Evolutionary conservation across 805 yeast genomes (phyloP).

Genomic region (Suhomyces canberraensis): DNA sequence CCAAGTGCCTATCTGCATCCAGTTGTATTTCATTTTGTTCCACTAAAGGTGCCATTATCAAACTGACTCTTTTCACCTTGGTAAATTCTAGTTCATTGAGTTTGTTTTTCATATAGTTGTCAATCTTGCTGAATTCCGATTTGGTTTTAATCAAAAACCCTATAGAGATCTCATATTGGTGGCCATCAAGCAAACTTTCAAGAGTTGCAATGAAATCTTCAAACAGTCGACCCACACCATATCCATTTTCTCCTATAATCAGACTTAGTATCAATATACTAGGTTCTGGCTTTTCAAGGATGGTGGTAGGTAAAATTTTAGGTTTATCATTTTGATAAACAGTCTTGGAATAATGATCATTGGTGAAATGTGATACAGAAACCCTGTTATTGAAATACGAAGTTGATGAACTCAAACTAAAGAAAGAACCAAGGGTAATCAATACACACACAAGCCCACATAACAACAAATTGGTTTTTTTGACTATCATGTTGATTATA

Average conservation of each 20-base stretch:
- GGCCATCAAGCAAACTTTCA: constrained; percentile 12
- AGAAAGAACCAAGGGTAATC: background rate
- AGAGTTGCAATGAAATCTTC: constrained; percentile 31
- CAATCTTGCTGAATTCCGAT: constrained; percentile 21
- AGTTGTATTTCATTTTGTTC: constrained; percentile 19
- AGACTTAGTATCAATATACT: constrained; percentile 2
- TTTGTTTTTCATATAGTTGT: constrained; percentile 15
- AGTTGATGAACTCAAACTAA: no score
- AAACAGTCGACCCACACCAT: constrained; percentile 33
- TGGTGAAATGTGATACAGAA: constrained; percentile 1
- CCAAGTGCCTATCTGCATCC: constrained; percentile 23
- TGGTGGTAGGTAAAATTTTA: background rate
- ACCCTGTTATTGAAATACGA: no score
- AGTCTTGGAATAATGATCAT: constrained; percentile 1
- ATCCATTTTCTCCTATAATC: constrained; percentile 13
- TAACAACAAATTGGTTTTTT: background rate
- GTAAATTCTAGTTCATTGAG: background rate
- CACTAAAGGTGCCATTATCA: constrained; percentile 34
- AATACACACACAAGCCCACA: background rate
- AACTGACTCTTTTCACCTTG: constrained; percentile 16
- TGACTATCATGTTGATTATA: background rate
- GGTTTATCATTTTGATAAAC: background rate
- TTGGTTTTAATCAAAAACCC: constrained; percentile 32
- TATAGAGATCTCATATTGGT: constrained; percentile 12
- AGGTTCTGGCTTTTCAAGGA: background rate